phyloP scores from a whole-genome alignment of 805 yeast genomes.

The Starmerella potacharoeniae region DNA sequence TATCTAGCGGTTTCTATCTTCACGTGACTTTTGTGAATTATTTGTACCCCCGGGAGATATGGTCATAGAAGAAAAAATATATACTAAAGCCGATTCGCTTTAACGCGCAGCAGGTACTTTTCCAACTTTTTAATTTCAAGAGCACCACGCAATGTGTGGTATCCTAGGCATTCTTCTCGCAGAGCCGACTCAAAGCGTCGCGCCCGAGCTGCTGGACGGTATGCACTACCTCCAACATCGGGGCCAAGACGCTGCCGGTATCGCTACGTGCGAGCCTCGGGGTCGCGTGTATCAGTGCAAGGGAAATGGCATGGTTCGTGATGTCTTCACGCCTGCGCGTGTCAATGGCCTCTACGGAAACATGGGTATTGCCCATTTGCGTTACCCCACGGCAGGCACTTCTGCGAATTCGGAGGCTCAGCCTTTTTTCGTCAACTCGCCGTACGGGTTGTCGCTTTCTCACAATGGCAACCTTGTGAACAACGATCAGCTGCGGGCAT shows the following conservation, averaged over 20 bases:
- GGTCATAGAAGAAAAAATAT: not conserved
- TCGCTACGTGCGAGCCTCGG: slow-evolving; percentile 85
- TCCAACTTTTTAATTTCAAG: not conserved
- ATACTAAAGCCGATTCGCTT: not conserved
- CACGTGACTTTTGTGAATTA: not conserved
- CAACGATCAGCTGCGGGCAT: slow-evolving; percentile 59
- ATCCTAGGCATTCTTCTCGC: slow-evolving; percentile 79
- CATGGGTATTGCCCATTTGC: slow-evolving; percentile 88
- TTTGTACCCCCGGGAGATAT: not conserved
- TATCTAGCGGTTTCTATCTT: slow-evolving; percentile 1
- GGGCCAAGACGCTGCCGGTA: slow-evolving; percentile 99
- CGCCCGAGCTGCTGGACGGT: slow-evolving; percentile 86
- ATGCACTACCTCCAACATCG: slow-evolving; percentile 88
- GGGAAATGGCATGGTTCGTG: slow-evolving; percentile 98
- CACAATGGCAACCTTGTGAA: slow-evolving; percentile 96
- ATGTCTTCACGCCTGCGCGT: slow-evolving; percentile 80
- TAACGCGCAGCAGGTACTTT: not conserved
- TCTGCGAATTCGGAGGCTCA: slow-evolving; percentile 95
- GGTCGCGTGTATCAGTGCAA: slow-evolving; percentile 95
- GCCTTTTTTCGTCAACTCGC: slow-evolving; percentile 95
- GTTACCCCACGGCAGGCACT: slow-evolving; percentile 97
- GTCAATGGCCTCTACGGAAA: slow-evolving; percentile 74
- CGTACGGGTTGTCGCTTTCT: slow-evolving; percentile 80
- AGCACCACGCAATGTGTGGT: slow-evolving; percentile 65
- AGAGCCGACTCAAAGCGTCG: slow-evolving; percentile 59